Conservation (phyloP, 345 rosid species). For the Populus davidiana region DNA sequence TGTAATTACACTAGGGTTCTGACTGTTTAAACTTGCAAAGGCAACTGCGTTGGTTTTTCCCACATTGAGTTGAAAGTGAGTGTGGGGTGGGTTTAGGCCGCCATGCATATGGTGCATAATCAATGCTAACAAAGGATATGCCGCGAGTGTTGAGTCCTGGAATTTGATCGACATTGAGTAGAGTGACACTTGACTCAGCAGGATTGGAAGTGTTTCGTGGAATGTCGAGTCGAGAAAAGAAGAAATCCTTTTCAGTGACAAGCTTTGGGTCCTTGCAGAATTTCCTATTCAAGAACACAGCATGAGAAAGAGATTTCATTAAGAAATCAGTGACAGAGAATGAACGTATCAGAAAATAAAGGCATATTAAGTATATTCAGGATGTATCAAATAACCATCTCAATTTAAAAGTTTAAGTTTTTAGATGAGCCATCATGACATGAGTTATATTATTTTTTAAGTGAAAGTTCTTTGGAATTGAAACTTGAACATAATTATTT, state of each 20-base stretch:
- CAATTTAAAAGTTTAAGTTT: too few relatives aligned
- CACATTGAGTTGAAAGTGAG: constrained; percentile 1
- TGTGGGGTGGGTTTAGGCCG: not conserved
- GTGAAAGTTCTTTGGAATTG: too few relatives aligned
- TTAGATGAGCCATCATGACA: too few relatives aligned
- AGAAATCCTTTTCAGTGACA: not conserved
- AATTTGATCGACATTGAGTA: not conserved
- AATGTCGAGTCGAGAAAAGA: not conserved
- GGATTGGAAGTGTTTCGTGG: not conserved
- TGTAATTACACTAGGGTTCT: constrained; percentile 10
- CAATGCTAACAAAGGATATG: not conserved
- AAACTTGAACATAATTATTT: too few relatives aligned
- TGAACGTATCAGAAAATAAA: not conserved
- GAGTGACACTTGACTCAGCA: not conserved
- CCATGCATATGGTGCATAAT: not conserved
- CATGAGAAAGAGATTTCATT: not conserved
- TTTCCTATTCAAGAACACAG: constrained; percentile 8
- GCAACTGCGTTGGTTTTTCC: not conserved
- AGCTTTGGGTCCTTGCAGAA: constrained; percentile 14
- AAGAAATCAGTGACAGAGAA: not conserved
- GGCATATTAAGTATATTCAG: not conserved
- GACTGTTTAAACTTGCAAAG: not conserved
- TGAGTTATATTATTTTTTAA: too few relatives aligned
- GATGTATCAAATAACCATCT: too few relatives aligned
- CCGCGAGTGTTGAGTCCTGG: constrained; percentile 16